Evolutionary conservation across 495 filamentous ascomycete species (phyloP), one percentile per base, ranked within the genome.

Genomic region (Cryomyces antarcticus): DNA sequence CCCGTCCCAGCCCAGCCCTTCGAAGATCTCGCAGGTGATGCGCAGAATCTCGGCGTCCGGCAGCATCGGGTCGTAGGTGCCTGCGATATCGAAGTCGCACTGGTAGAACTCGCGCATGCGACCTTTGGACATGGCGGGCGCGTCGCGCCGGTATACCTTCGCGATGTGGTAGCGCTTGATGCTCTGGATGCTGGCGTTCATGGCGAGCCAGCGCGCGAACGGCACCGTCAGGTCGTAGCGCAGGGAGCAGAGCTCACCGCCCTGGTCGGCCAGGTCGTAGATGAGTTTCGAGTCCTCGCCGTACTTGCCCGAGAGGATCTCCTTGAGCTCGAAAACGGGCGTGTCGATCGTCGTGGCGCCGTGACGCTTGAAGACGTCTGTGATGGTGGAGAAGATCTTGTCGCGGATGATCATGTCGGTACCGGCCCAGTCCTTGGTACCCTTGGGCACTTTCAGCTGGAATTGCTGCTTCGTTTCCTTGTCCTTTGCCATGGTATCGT

Each of bases 51-150:
- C 88, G n/a, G 88, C 83, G 60, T 95, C 88, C 38, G 88, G 83
- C 24, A 95, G 66, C 88, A 96, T 95, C n/a, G 80, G 58, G 53
- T 95, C 88, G 58, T 83, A 92, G 30, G 64, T 60, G 46, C 87
- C 88, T 27, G 88, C 88, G 63, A 95, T 85, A 59, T 96, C 88
- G 56, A 95, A 93, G 61, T 96, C 88, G 61, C 87, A 94, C 65
- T 96, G 88, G 60, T 92, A 93, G 62, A 97, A 94, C 60, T 97
- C 88, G 46, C 89, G 72, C 80, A 95, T 88, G 5, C 84, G 72
- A 41, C 89, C 89, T 57, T 86, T 86, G 41, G 73, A 78, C 67
- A 89, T 81, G 42, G 80, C 80, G 1, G 79, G 79, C 57, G 83
- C 78, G 60, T 86, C 81, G 54, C 81, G 61, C 45, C 81, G 69